Evolutionary conservation across 345 rosid species (phyloP), one percentile per base, ranked within the genome.

Genomic region (Syzygium jambos): DNA sequence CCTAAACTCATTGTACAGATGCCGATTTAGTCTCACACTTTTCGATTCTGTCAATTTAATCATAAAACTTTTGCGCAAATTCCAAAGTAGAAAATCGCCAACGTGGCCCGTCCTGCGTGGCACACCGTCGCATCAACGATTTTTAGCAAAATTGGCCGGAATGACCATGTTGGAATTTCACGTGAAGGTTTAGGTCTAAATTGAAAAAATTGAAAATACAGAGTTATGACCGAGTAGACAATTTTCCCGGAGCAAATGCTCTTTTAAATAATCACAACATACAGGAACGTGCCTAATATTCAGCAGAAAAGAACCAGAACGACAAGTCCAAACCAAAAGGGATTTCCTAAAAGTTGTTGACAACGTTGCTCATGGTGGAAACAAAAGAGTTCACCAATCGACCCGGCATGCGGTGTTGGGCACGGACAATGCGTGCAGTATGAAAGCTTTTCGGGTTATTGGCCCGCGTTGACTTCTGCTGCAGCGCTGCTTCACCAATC

Each of bases 11-110:
- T 9, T 8, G 10, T 19, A 38, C 6, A 14, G 3, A 38, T 68
- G 7, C 0, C 7, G 19, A 73, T 73, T 17, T 2, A 1, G 9
- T 38, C 2, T 38, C 21, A 73, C 4, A 19, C 1, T 73, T 73
- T 38, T 1, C 11, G 5, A 5, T 19, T 38, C 3, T 73, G 14
- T 22, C 12, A 19, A 38, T 73, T 73, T 19, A 73, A 38, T 73
- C 14, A 0, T 9, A 22, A 38, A 38, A 0, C 0, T 34, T 38
- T 34, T 4, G 4, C 0, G 0, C 46, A 19, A 19, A 17, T 15
- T 65, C 25, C 12, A 57, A 11, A 11, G 16, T 59, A 27, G 7
- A 13, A 25, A 57, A 57, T 57, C 30, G 27, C 27, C 7, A 1
- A 25, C 0, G 6, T 57, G 29, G 65, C 46, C 6, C 7, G 7